These are phyloP conservation scores for Scorias spongiosa DNA, from an alignment of 2,329 filamentous ascomycete genomes.

Conservation along the genomic window DNA sequence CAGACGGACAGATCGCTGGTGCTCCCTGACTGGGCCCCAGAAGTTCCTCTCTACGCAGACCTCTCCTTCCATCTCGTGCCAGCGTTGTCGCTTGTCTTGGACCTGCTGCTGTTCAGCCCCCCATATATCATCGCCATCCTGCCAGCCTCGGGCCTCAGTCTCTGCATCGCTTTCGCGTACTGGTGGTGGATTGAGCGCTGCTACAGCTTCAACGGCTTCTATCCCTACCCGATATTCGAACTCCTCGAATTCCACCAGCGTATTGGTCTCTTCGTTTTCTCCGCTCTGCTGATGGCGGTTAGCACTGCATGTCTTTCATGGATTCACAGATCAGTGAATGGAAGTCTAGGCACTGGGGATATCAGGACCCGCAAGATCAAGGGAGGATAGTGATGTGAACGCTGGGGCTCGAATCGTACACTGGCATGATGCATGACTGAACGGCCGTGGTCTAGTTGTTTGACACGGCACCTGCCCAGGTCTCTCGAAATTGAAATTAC, in stretches of 20 bases:
- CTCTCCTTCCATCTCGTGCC: conserved; percentile 53
- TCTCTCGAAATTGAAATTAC: too few species aligned
- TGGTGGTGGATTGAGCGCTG: conserved; percentile 68
- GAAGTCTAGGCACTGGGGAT: conserved; percentile 16
- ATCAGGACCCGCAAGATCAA: conserved; percentile 13
- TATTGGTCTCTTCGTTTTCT: conserved; percentile 45
- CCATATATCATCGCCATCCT: conserved; percentile 53
- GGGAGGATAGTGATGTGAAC: conserved; percentile 6
- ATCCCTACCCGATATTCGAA: conserved; percentile 76
- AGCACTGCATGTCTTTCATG: conserved; percentile 56
- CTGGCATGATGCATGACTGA: too few species aligned
- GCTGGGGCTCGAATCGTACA: too few species aligned
- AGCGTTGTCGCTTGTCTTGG: conserved; percentile 46
- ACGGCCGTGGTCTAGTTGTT: too few species aligned
- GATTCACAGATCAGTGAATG: conserved; percentile 54
- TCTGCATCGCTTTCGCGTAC: conserved; percentile 47
- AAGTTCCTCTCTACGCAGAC: conserved; percentile 37
- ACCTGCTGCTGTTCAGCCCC: conserved; percentile 54
- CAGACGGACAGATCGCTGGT: conserved; percentile 36
- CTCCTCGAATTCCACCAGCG: conserved; percentile 51
- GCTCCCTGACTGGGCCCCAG: conserved; percentile 30
- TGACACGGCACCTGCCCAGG: too few species aligned
- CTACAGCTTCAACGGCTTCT: conserved; percentile 53
- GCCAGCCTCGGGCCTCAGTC: conserved; percentile 44
- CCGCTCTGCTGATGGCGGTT: conserved; percentile 52